Conservation (phyloP, 768 basidiomycete genomes). For the Chlorophyllum brunneum region DNA sequence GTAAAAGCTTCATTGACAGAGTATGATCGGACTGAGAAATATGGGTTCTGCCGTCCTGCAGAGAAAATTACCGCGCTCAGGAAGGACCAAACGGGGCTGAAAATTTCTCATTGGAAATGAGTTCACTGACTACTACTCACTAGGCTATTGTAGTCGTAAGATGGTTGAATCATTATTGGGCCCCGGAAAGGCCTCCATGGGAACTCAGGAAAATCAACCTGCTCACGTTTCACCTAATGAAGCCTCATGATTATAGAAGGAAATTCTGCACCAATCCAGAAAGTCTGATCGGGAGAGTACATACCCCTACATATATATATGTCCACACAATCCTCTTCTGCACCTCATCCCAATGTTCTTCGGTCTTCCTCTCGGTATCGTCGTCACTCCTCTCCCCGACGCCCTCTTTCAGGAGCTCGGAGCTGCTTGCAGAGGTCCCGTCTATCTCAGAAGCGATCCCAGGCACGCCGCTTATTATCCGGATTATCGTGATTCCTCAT, state of each 20-base stretch:
- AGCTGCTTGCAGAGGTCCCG: conserved; percentile 40
- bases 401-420: conserved; percentile 43
- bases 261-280: no score
- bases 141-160: no score
- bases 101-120: no score
- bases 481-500: not conserved
- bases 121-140: no score
- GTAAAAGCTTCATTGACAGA: not conserved
- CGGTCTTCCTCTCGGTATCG: conserved; percentile 13
- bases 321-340: not conserved
- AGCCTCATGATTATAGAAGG: no score
- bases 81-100: no score
- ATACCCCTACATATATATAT: not conserved
- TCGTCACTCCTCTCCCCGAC: conserved; percentile 25
- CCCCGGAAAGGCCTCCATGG: no score
- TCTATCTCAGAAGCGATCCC: conserved; percentile 38
- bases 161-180: no score
- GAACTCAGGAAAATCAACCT: no score
- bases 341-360: not conserved
- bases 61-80: no score
- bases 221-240: no score
- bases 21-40: not conserved
- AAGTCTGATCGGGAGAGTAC: conserved; percentile 1
- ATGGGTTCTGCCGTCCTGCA: no score
- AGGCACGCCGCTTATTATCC: conserved; percentile 7